Evolutionary conservation across 495 filamentous ascomycete genomes (phyloP).

Genomic region (Podospora anserina): DNA sequence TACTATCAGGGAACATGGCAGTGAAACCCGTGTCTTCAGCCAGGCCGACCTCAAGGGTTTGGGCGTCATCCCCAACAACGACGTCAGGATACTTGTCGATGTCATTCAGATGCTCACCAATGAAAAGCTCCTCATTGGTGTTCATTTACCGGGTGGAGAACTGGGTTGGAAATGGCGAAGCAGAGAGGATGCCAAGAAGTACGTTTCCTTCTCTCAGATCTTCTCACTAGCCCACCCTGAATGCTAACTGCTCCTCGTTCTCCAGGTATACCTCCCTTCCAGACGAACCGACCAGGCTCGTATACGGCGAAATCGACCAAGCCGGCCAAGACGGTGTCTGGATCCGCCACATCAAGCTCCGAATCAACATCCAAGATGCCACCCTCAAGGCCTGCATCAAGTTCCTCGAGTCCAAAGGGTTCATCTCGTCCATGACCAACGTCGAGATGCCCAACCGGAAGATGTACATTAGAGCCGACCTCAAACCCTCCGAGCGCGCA

Average conservation of each 20-base stretch:
- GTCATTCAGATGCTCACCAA: conserved; percentile 61
- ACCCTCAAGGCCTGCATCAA: conserved; percentile 73
- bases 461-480: conserved; percentile 76
- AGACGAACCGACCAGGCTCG: conserved; percentile 65
- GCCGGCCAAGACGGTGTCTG: conserved; percentile 80
- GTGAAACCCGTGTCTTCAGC: conserved; percentile 55
- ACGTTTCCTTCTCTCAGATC: conserved; percentile 23
- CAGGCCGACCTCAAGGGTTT: conserved; percentile 65
- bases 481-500: conserved; percentile 78
- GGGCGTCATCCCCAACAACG: conserved; percentile 57
- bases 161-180: conserved; percentile 66
- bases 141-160: conserved; percentile 51
- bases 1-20: conserved; percentile 32
- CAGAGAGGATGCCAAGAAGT: conserved; percentile 70
- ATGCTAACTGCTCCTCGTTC: neutral
- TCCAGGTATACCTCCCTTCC: conserved; percentile 62
- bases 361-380: conserved; percentile 74
- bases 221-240: neutral
- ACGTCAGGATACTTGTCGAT: conserved; percentile 55
- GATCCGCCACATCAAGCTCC: conserved; percentile 72
- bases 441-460: conserved; percentile 66
- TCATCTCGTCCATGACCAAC: conserved; percentile 57
- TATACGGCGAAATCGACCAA: conserved; percentile 83
- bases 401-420: conserved; percentile 61
- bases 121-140: conserved; percentile 65